Percentiles rank a stretch among this genome's conserved stretches.
Evolutionary conservation across 208 protist genomes (phyloP).

Genomic region (Crithidia acanthocephali): DNA sequence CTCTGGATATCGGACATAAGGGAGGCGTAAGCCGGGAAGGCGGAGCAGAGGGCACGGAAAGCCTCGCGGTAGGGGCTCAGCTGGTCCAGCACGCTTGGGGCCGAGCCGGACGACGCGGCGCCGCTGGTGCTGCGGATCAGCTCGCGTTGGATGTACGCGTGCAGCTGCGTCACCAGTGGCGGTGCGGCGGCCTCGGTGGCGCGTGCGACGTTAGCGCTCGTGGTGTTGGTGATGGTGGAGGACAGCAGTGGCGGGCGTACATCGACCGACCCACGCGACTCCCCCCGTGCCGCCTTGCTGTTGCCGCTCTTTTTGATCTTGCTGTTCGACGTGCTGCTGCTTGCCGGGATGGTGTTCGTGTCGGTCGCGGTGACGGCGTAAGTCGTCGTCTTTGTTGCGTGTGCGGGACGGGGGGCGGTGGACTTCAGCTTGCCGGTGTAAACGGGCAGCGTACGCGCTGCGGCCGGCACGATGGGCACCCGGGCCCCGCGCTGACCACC

Average conservation of each 20-base stretch:
- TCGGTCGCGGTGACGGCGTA: not conserved
- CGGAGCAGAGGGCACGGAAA: constrained; percentile 62
- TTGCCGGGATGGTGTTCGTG: not conserved
- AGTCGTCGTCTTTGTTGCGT: not conserved
- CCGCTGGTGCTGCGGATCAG: constrained; percentile 25
- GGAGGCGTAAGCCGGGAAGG: constrained; percentile 70
- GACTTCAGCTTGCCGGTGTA: not conserved
- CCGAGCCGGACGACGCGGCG: constrained; percentile 11
- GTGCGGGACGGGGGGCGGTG: not conserved
- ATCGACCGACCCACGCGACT: constrained; percentile 1
- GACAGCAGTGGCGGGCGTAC: constrained; percentile 21
- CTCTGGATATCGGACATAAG: constrained; percentile 74
- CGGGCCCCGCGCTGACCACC: not conserved
- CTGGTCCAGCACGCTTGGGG: constrained; percentile 44
- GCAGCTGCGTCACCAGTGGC: constrained; percentile 37
- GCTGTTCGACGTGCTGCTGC: too few species aligned
- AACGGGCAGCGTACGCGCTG: constrained; percentile 17
- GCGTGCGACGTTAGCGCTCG: constrained; percentile 1
- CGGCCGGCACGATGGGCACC: not conserved
- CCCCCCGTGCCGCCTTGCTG: too few species aligned
- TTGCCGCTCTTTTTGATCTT: too few species aligned
- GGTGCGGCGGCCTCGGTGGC: constrained; percentile 14
- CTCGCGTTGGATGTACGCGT: constrained; percentile 51
- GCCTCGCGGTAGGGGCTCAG: constrained; percentile 80
- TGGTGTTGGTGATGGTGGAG: constrained; percentile 19